Percentiles rank a stretch among this genome's conserved stretches.
These are phyloP conservation scores for Skeletonema potamos DNA, from an alignment of 108 stramenopile species.

Conservation along the genomic window DNA sequence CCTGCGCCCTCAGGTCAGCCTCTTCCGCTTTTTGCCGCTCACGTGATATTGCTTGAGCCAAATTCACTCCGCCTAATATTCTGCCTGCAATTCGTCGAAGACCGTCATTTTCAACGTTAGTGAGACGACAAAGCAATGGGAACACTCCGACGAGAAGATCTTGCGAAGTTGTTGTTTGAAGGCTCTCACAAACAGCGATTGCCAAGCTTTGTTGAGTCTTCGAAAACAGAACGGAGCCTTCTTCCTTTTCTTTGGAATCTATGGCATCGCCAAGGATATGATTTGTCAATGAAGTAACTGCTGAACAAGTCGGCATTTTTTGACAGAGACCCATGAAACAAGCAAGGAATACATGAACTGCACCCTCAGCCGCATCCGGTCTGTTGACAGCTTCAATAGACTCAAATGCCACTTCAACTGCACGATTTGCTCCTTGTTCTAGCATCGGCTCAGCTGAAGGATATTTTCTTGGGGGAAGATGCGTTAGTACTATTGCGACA, in stretches of 20 bases:
- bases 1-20: conserved; percentile 31
- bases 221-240: conserved; percentile 13
- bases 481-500: conserved; percentile 32
- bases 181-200: conserved; percentile 48
- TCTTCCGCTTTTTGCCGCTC: conserved; percentile 49
- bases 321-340: conserved; percentile 62
- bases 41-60: conserved; percentile 49
- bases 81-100: conserved; percentile 56
- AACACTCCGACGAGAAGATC: conserved; percentile 53
- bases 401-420: conserved; percentile 39
- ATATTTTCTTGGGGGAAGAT: conserved; percentile 30
- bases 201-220: conserved; percentile 55
- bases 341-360: conserved; percentile 50
- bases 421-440: conserved; percentile 37
- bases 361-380: conserved; percentile 21
- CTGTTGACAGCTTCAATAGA: conserved; percentile 7
- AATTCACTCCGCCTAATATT: conserved; percentile 47
- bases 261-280: conserved; percentile 44
- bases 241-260: conserved; percentile 14
- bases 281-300: conserved; percentile 42
- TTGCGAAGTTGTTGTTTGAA: conserved; percentile 39
- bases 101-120: conserved; percentile 45
- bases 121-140: conserved; percentile 59
- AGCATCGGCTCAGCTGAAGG: conserved; percentile 27
- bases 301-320: conserved; percentile 42